Conservation (phyloP, 345 rosid species). For the Limnanthes douglasii region DNA sequence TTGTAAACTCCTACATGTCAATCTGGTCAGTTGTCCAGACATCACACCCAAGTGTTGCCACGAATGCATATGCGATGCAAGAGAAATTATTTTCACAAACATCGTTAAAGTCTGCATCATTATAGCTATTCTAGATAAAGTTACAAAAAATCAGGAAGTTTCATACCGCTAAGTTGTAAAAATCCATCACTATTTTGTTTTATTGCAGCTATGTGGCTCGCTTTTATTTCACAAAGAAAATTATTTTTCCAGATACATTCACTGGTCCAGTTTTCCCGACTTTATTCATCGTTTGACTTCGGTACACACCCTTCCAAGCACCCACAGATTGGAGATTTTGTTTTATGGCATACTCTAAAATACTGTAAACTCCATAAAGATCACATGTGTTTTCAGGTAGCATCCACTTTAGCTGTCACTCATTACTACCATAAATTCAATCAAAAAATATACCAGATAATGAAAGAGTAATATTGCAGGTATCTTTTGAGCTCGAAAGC, state of each 20-base stretch:
- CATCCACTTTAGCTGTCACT: conserved; percentile 12
- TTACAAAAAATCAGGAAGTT: conserved; percentile 30
- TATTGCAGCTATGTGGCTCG: too few relatives aligned
- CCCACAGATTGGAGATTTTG: conserved; percentile 11
- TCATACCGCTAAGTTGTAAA: conserved; percentile 11
- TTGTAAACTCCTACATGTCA: conserved; percentile 18
- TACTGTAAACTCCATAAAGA: conserved; percentile 11
- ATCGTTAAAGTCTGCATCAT: conserved; percentile 15
- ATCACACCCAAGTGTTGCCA: conserved; percentile 28
- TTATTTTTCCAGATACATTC: conserved; percentile 10
- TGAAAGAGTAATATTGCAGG: too few relatives aligned
- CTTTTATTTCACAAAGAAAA: conserved; percentile 15
- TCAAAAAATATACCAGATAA: too few relatives aligned
- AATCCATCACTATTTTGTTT: too few relatives aligned
- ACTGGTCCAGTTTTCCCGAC: conserved; percentile 7
- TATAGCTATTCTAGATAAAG: neutral
- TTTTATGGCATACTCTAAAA: conserved; percentile 11
- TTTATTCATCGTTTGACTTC: conserved; percentile 10
- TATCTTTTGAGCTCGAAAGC: too few relatives aligned
- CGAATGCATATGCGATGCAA: conserved; percentile 29
- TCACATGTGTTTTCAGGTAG: conserved; percentile 11
- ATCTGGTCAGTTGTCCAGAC: conserved; percentile 24
- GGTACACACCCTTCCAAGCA: conserved; percentile 5
- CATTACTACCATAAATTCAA: conserved; percentile 11
- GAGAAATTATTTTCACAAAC: conserved; percentile 30